A percentile compares a stretch with the other conserved stretches of the same genome.
Conservation (phyloP, 257 asterid species). For the Jacaranda mimosifolia region DNA sequence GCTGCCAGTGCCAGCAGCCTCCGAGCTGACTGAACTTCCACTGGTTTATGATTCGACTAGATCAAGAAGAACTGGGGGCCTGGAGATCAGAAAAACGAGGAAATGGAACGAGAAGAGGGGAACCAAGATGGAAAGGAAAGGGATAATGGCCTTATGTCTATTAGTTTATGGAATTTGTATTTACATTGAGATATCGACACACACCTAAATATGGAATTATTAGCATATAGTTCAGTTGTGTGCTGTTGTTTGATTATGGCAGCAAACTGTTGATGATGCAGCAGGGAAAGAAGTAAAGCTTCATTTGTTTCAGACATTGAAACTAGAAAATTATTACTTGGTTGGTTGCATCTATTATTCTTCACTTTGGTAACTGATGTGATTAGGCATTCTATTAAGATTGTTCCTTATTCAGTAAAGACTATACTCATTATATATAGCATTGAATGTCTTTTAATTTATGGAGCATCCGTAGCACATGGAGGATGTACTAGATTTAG, state of each 20-base stretch:
- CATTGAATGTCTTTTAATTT: too few species aligned
- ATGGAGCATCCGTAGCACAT: too few species aligned
- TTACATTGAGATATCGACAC: slow-evolving; percentile 40
- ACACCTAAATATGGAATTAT: slow-evolving; percentile 31
- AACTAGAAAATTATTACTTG: slow-evolving; percentile 22
- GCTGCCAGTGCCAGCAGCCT: slow-evolving; percentile 65
- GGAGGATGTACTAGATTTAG: too few species aligned
- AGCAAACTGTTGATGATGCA: slow-evolving; percentile 45
- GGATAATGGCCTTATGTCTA: slow-evolving; percentile 36
- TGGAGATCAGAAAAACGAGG: slow-evolving; percentile 27
- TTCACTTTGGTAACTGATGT: neutral
- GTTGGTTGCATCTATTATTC: neutral
- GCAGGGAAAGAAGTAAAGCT: slow-evolving; percentile 33
- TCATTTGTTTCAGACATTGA: slow-evolving; percentile 26
- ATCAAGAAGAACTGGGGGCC: slow-evolving; percentile 20
- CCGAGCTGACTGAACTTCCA: slow-evolving; percentile 63
- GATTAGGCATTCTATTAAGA: neutral
- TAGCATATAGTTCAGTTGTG: slow-evolving; percentile 47
- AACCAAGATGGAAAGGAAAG: neutral
- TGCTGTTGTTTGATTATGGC: slow-evolving; percentile 44
- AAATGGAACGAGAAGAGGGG: slow-evolving; percentile 16
- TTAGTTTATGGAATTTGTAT: slow-evolving; percentile 54
- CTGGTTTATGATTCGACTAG: slow-evolving; percentile 25
- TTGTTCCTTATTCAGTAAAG: too few species aligned
- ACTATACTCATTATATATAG: too few species aligned